A percentile compares a stretch with the other conserved stretches of the same genome.
phyloP scores from a whole-genome alignment of 2,329 filamentous ascomycete genomes.

The Cryphonectria carpinicola region DNA sequence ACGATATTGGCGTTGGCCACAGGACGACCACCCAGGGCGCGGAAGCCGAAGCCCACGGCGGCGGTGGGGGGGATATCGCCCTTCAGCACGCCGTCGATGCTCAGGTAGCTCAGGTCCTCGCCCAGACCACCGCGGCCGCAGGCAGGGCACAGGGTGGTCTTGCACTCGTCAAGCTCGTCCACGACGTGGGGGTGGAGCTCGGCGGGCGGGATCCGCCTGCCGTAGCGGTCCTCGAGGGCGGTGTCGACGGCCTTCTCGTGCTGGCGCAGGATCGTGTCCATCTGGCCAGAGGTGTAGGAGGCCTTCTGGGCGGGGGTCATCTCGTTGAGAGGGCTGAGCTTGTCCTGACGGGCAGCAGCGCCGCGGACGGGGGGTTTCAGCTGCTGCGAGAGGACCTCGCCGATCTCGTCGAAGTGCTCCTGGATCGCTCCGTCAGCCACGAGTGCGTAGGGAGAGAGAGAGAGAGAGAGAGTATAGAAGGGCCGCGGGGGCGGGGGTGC shows the following conservation, averaged over 20 bases:
- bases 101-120: slow-evolving; percentile 51
- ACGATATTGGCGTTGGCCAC: slow-evolving; percentile 45
- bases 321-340: slow-evolving; percentile 51
- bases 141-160: slow-evolving; percentile 52
- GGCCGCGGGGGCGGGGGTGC: not conserved
- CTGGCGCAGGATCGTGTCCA: slow-evolving; percentile 53
- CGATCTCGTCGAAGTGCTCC: slow-evolving; percentile 42
- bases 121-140: slow-evolving; percentile 49
- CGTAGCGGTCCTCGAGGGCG: slow-evolving; percentile 29
- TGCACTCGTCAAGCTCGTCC: slow-evolving; percentile 48
- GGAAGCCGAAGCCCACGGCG: slow-evolving; percentile 58
- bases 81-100: slow-evolving; percentile 53
- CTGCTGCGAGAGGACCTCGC: slow-evolving; percentile 37
- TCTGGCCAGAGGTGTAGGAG: slow-evolving; percentile 52
- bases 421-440: slow-evolving; percentile 15
- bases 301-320: slow-evolving; percentile 46
- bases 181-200: slow-evolving; percentile 15
- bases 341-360: slow-evolving; percentile 46
- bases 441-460: slow-evolving; percentile 32
- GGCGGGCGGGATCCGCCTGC: slow-evolving; percentile 1
- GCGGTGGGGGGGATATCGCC: slow-evolving; percentile 55
- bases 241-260: slow-evolving; percentile 42
- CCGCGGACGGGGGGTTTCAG: slow-evolving; percentile 45
- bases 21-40: slow-evolving; percentile 48
- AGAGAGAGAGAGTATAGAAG: not conserved